Base-by-base conservation (phyloP, 1,139 yeast genomes). In the Protomyces inundatus region DNA sequence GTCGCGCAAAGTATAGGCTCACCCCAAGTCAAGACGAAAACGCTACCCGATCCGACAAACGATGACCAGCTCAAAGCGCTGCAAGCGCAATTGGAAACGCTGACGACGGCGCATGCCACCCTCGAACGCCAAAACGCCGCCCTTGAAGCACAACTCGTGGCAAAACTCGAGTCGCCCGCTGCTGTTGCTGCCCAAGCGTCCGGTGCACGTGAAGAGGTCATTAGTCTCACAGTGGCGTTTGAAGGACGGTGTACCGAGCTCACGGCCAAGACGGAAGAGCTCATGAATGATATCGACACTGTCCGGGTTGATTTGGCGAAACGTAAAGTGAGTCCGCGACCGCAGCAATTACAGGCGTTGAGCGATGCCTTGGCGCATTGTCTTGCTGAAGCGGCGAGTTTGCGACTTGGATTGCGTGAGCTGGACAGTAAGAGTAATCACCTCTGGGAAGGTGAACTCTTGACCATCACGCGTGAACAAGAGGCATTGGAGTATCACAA, bases 361-460 rank as follows among this genome's bases (percentile, higher is more conserved):
- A 72, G 81, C 12, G 84, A 83, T 68, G 96, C 90, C 68, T 80
- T 93, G 34, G 77, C 72, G 4, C 79, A 76, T 0, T 93, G 96
- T 0, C 80, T 81, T 65, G 65, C 69, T 0, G 81, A 82, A 14
- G 78, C 91, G 56, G 74, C 75, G 2, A 74, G 76, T 5, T 82
- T 91, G 82, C 80, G 81, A n/a, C 76, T 75, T 6, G 90, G 83
- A 70, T 86, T 95, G 53, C 71, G 75, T 0, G 79, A 79, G 10
- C 98, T 90, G 71, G 87, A 87, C 69, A 86, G 90, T 3, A 84
- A 84, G 48, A 90, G 98, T 97, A 88, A 90, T 73, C 84, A 84
- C 70, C 86, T 90, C 35, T 93, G 98, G 98, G 97, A 91, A 73
- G 79, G 86, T 4, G 97, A 91, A 71, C 80, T 93, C 66, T 95